These are phyloP conservation scores for Beauveria pseudobassiana DNA, from an alignment of 2,329 filamentous ascomycete genomes.

Conservation along the genomic window DNA sequence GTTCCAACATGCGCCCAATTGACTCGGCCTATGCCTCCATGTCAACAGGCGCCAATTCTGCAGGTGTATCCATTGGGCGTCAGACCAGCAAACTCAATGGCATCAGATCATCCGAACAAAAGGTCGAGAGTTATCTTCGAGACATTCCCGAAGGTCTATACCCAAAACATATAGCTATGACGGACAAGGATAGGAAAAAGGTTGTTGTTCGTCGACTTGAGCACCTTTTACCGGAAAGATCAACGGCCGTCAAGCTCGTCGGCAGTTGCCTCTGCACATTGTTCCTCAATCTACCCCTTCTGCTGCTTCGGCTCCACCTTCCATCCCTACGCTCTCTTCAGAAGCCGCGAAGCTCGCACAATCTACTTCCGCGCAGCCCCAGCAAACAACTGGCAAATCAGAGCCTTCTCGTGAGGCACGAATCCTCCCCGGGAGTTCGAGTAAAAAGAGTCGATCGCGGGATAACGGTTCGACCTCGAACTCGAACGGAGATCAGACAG, in stretches of 20 bases:
- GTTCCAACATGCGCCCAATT: slow-evolving; percentile 45
- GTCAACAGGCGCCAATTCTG: slow-evolving; percentile 43
- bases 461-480: slow-evolving; percentile 39
- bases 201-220: slow-evolving; percentile 69
- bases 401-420: slow-evolving; percentile 41
- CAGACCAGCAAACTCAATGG: slow-evolving; percentile 23
- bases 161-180: slow-evolving; percentile 54
- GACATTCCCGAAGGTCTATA: slow-evolving; percentile 65
- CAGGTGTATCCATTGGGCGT: slow-evolving; percentile 30
- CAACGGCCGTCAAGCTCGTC: slow-evolving; percentile 30
- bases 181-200: slow-evolving; percentile 68
- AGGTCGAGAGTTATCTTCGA: slow-evolving; percentile 61
- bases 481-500: slow-evolving; percentile 40
- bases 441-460: slow-evolving; percentile 34
- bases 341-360: neutral
- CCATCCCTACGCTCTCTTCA: neutral
- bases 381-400: neutral
- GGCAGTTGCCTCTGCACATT: slow-evolving; percentile 16
- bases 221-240: slow-evolving; percentile 69
- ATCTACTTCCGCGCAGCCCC: neutral
- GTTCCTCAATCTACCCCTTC: slow-evolving; percentile 10
- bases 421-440: slow-evolving; percentile 32
- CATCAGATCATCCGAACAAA: slow-evolving; percentile 43
- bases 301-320: neutral
- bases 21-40: slow-evolving; percentile 65